A percentile compares a stretch with the other conserved stretches of the same genome.
These are phyloP conservation scores for Syzygium grande DNA, from an alignment of 345 rosid species.

Conservation along the genomic window DNA sequence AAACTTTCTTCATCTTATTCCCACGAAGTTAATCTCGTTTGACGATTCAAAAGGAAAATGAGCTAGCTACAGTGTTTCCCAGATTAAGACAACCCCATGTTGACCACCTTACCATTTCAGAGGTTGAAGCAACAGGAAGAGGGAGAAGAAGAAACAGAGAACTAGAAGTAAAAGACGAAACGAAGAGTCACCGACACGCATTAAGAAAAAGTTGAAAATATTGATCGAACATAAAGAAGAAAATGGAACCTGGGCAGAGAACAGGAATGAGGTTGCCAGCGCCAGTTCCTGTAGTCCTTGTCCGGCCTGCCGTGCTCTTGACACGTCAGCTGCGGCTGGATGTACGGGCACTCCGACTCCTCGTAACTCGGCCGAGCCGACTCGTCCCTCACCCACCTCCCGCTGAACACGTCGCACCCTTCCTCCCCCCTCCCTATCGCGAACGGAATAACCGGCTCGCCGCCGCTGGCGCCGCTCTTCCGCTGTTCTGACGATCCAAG, in stretches of 20 bases:
- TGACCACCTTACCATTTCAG: background rate
- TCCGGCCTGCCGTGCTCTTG: constrained; percentile 90
- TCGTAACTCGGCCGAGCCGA: constrained; percentile 60
- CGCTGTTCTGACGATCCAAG: constrained; percentile 9
- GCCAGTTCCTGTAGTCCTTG: constrained; percentile 64
- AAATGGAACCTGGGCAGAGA: constrained; percentile 63
- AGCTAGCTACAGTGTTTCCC: background rate
- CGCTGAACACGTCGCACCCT: constrained; percentile 71
- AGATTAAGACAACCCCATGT: background rate
- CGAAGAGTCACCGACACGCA: background rate
- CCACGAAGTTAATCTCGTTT: background rate
- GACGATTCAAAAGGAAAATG: background rate
- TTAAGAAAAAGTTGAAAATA: background rate
- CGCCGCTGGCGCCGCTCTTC: constrained; percentile 4
- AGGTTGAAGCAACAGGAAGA: background rate
- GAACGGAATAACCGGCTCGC: constrained; percentile 39
- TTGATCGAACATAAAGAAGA: background rate
- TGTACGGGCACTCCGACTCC: constrained; percentile 96
- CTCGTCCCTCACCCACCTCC: constrained; percentile 89
- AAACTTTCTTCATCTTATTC: background rate
- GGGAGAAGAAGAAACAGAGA: background rate
- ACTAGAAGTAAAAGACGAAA: background rate
- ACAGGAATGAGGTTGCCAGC: constrained; percentile 93
- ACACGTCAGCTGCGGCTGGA: constrained; percentile 96
- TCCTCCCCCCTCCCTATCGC: constrained; percentile 52